Evolutionary conservation across 2,329 filamentous ascomycete species (phyloP).

Genomic region (Seiridium unicorne): DNA sequence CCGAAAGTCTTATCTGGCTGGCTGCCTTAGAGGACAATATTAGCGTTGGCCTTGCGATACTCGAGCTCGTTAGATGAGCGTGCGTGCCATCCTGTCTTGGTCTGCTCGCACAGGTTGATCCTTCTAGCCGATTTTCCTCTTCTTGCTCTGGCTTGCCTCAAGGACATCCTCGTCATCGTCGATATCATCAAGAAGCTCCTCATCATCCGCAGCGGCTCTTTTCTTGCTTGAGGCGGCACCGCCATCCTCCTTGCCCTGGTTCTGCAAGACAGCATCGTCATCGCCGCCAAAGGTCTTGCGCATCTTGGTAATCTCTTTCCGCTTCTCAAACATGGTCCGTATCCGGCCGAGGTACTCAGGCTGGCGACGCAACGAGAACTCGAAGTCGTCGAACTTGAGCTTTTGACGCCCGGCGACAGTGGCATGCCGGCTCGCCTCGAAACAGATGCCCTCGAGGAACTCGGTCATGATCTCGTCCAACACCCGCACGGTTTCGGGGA

Average conservation of each 20-base stretch:
- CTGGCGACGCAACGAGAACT: conserved; percentile 87
- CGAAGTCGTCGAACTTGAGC: conserved; percentile 97
- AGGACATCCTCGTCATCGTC: conserved; percentile 12
- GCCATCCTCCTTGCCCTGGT: conserved; percentile 21
- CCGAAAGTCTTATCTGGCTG: no score
- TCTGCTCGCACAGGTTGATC: background rate
- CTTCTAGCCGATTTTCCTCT: conserved; percentile 6
- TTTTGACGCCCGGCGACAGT: conserved; percentile 88
- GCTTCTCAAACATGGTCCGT: conserved; percentile 84
- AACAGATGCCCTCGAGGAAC: conserved; percentile 92
- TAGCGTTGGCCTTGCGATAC: no score
- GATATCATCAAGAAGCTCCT: conserved; percentile 30
- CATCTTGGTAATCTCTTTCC: conserved; percentile 80
- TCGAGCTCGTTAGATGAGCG: background rate
- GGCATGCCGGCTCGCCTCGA: conserved; percentile 82
- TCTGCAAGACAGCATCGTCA: conserved; percentile 52
- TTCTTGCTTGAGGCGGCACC: conserved; percentile 8
- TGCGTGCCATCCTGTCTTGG: background rate
- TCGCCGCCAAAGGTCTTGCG: conserved; percentile 73
- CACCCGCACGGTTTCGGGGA: conserved; percentile 79
- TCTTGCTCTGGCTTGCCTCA: conserved; percentile 12
- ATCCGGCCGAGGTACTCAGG: conserved; percentile 84
- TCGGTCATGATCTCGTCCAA: conserved; percentile 96
- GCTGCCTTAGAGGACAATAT: no score
- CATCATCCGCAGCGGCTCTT: conserved; percentile 13